Base-by-base conservation (phyloP, 1,284 basidiomycete species). In the Athelia psychrophila region DNA sequence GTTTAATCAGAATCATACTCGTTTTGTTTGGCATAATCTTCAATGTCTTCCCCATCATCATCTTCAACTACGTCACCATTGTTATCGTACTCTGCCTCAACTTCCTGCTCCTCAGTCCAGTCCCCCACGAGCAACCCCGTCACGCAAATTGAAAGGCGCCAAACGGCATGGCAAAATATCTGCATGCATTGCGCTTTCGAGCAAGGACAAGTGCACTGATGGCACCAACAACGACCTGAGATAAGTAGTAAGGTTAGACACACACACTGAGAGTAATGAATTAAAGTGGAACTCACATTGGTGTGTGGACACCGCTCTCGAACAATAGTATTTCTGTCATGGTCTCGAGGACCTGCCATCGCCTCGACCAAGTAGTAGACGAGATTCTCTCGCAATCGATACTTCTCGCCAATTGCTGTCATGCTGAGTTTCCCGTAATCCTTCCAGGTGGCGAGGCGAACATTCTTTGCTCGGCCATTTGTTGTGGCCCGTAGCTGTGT, bases 121-220 rank as follows among this genome's bases (percentile, higher is more conserved):
- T 44, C 42, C 12, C 12, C 22, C 10, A 44, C 20, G 10, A 44
- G 20, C 20, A 12, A 10, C 20, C 42, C 42, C 42, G 42, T 44
- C 32, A 51, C 16, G 52, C 52, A 32, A 56, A 53, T 15, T 36
- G 49, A 50, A 50, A 56, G 13, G 52, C 12, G 6, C 49, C 51
- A 2, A 56, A 19, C 1, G 44, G 40, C 15, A 56, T 32, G 15
- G 8, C 48, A 3, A 55, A 48, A 30, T 50, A 25, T 0, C 54
- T 48, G 10, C 44, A 53, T 8, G 51, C 54, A 36, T 53, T 50
- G 3, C 3, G 24, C 15, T 56, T 56, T 10, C 49, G n/a, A n/a
- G n/a, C n/a, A 45, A 25, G 3, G 24, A 53, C 49, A 32, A 55
- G 53, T 2, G 54, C 44, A 19, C 42, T 53, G 9, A 55, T 46